A percentile compares a stretch with the other conserved stretches of the same genome.
phyloP scores from a whole-genome alignment of 371 early-diverging fungal species.

The Lichtheimia ramosa region DNA sequence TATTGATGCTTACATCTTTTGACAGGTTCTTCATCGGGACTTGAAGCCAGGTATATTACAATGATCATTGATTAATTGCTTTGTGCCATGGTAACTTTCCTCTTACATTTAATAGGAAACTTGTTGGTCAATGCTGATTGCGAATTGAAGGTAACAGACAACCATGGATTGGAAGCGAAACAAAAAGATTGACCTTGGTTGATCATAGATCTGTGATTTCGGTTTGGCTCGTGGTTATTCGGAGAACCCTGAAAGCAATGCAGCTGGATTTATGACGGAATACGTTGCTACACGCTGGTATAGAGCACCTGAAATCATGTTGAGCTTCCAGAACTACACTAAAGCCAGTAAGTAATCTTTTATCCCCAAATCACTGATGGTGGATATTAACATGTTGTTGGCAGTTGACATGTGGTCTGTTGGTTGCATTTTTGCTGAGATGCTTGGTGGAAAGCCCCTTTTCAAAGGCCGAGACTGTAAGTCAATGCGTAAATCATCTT shows the following conservation, averaged over 20 bases:
- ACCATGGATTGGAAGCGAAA: too few species aligned
- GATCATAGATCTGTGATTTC: slow-evolving; percentile 85
- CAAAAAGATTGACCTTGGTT: too few species aligned
- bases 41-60: slow-evolving; percentile 88
- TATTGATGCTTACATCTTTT: not conserved
- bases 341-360: slow-evolving; percentile 80
- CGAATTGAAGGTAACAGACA: slow-evolving; percentile 72
- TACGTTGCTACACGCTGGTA: slow-evolving; percentile 99
- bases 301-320: slow-evolving; percentile 97
- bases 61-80: not conserved
- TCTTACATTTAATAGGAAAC: slow-evolving; percentile 55
- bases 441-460: slow-evolving; percentile 86
- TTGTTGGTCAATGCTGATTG: slow-evolving; percentile 97
- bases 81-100: not conserved
- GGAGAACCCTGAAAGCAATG: slow-evolving; percentile 75
- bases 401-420: slow-evolving; percentile 97
- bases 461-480: slow-evolving; percentile 91
- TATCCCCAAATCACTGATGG: not conserved
- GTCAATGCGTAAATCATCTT: slow-evolving; percentile 8
- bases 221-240: slow-evolving; percentile 93
- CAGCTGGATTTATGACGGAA: slow-evolving; percentile 92
- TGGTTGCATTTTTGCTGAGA: slow-evolving; percentile 97
- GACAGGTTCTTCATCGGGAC: slow-evolving; percentile 85
- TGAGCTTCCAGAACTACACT: slow-evolving; percentile 91
- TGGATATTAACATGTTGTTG: not conserved